Evolutionary conservation across 225 moss, liverwort and hornwort species (phyloP), one percentile per base, ranked within the genome.

Genomic region (Sphagnum tenellum): DNA sequence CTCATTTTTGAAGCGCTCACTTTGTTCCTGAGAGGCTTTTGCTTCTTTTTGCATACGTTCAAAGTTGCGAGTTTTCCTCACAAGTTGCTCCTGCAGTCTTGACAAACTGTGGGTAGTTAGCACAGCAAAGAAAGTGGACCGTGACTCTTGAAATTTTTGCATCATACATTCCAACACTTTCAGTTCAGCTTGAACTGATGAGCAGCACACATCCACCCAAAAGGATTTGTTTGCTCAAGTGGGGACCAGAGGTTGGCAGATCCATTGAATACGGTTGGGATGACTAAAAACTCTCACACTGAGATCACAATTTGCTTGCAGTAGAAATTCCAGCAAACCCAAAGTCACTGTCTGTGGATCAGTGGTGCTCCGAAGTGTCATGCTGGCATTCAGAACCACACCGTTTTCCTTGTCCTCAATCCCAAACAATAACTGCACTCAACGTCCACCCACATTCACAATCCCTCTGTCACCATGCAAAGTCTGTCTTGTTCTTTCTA

Each of bases 351-450:
- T 73, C 61, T 76, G 66, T 61, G 86, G 69, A 69, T 85, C 72
- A 5, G 56, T 47, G 12, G 84, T 78, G 62, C 63, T 69, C 8
- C 77, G 73, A 72, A 78, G 54, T 46, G 60, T 68, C 54, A 86
- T 75, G 69, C 71, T 65, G 47, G 80, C 82, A 10, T 65, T 67
- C 59, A 89, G 77, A 2, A 49, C 64, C 58, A 89, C 67, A 48
- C 65, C 72, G 12, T 74, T 71, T 68, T 86, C 82, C 66, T 78
- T 71, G 63, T 73, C 69, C 5, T 73, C 66, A 51, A 89, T 81
- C 69, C 83, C 88, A 59, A 82, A 82, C 47, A 88, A 79, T 29
- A 93, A 68, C 89, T 92, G 73, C 81, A 85, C 14, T 58, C 49
- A 48, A 48, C 50, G 6, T 29, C 29, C 59, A 59, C 67, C 48